Evolutionary conservation across 2,329 filamentous ascomycete genomes (phyloP).

Genomic region (Aureobasidium sp.): DNA sequence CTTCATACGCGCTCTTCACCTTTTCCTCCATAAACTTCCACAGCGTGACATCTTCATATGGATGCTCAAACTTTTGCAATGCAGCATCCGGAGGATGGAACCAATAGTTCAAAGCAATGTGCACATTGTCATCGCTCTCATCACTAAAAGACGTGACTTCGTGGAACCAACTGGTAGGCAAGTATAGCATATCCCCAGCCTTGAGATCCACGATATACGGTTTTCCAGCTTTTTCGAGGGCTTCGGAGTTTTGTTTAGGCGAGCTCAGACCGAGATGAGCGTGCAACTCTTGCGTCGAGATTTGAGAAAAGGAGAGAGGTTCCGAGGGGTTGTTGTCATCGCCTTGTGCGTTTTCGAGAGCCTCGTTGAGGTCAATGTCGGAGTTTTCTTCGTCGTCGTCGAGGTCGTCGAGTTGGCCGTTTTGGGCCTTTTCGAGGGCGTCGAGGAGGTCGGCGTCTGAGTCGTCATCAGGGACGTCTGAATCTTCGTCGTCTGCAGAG

Average conservation of each 20-base stretch:
- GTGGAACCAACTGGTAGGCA: constrained; percentile 14
- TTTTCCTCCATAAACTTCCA: constrained; percentile 13
- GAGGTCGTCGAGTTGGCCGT: constrained; percentile 7
- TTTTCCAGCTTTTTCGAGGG: neutral
- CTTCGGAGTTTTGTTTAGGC: neutral
- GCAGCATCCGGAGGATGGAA: constrained; percentile 13
- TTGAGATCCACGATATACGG: constrained; percentile 10
- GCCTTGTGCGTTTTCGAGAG: neutral
- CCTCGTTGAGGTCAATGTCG: neutral
- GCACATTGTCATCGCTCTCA: neutral
- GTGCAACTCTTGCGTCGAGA: constrained; percentile 3
- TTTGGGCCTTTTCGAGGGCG: constrained; percentile 5
- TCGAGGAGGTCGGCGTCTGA: constrained; percentile 11
- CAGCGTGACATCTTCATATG: neutral
- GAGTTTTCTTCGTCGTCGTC: neutral
- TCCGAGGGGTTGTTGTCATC: neutral
- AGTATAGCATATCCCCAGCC: constrained; percentile 11
- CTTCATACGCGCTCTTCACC: neutral
- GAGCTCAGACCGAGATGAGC: neutral
- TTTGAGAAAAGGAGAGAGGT: constrained; percentile 12
- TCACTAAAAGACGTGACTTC: constrained; percentile 7
- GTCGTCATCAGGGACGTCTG: neutral
- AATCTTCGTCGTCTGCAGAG: neutral
- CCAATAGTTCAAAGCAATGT: constrained; percentile 15
- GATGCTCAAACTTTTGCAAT: neutral